A percentile compares a stretch with the other conserved stretches of the same genome.
phyloP scores from a whole-genome alignment of 306 rosid genomes.

The Canavalia gladiata region DNA sequence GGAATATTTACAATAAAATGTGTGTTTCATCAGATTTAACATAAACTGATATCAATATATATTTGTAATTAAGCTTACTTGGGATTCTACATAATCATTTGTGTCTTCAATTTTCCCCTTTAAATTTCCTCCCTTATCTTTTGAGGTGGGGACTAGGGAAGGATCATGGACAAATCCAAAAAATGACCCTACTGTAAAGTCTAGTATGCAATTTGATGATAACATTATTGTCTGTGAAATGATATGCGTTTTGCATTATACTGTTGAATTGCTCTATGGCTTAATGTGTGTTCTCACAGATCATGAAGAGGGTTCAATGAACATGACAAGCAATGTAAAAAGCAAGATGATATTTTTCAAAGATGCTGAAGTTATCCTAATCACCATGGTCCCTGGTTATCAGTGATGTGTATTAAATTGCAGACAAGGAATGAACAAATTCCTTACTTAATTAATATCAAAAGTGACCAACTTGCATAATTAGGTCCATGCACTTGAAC shows the following conservation, averaged over 20 bases:
- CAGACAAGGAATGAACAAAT: slow-evolving; percentile 19
- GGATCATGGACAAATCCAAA: slow-evolving; percentile 29
- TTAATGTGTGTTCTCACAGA: background rate
- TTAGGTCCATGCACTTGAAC: background rate
- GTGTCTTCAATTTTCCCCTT: background rate
- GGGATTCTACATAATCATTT: slow-evolving; percentile 18
- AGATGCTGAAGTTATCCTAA: slow-evolving; percentile 13
- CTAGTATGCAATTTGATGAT: slow-evolving; percentile 1
- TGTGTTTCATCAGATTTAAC: background rate
- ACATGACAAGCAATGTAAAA: slow-evolving; percentile 32
- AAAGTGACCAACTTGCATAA: slow-evolving; percentile 24
- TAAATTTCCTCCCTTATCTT: slow-evolving; percentile 26
- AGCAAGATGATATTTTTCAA: slow-evolving; percentile 27
- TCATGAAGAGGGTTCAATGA: slow-evolving; percentile 48
- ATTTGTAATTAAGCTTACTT: too few species aligned
- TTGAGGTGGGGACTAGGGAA: slow-evolving; percentile 7
- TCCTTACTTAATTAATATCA: background rate
- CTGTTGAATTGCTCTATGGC: slow-evolving; percentile 15
- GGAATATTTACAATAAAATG: too few species aligned
- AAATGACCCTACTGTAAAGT: slow-evolving; percentile 22
- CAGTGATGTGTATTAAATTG: background rate
- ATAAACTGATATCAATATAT: background rate
- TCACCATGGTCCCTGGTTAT: slow-evolving; percentile 24
- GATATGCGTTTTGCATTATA: slow-evolving; percentile 5
- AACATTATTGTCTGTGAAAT: slow-evolving; percentile 15